These are phyloP conservation scores for Hypocrella siamensis DNA, from an alignment of 2,329 filamentous ascomycete genomes.

Conservation along the genomic window DNA sequence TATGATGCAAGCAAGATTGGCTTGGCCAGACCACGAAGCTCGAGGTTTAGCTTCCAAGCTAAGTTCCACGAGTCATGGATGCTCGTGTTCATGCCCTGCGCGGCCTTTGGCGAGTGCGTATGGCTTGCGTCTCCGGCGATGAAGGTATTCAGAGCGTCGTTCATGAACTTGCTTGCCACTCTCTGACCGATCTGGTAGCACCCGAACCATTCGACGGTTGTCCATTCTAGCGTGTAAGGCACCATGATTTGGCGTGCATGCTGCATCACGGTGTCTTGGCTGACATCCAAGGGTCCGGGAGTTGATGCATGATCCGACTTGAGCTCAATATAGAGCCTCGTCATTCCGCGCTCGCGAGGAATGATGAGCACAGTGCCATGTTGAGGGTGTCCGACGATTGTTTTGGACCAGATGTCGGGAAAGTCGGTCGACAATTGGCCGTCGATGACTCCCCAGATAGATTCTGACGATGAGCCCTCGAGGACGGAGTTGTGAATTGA, in stretches of 20 bases:
- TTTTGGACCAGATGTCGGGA: neutral
- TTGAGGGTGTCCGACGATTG: neutral
- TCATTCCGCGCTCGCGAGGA: constrained; percentile 10
- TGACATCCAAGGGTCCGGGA: no score
- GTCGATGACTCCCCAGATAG: neutral
- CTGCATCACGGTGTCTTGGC: constrained; percentile 42
- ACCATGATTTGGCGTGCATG: constrained; percentile 28
- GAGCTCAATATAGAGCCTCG: constrained; percentile 9
- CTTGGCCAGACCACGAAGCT: constrained; percentile 13
- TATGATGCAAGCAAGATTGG: constrained; percentile 15
- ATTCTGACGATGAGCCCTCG: neutral
- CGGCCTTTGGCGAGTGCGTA: constrained; percentile 1
- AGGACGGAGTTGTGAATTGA: neutral
- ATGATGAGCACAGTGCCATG: constrained; percentile 12
- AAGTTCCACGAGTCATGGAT: constrained; percentile 1
- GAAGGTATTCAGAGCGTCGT: neutral
- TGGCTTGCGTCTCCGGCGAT: constrained; percentile 1
- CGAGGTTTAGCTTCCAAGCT: neutral
- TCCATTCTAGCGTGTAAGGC: constrained; percentile 12
- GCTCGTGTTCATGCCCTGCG: constrained; percentile 1
- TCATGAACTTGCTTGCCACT: neutral
- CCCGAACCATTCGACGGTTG: constrained; percentile 2
- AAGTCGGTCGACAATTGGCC: neutral
- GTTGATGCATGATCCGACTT: constrained; percentile 1
- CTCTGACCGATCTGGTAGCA: neutral